These are phyloP conservation scores for Gelatoporia subvermispora DNA, from an alignment of 768 basidiomycete genomes.

Conservation along the genomic window DNA sequence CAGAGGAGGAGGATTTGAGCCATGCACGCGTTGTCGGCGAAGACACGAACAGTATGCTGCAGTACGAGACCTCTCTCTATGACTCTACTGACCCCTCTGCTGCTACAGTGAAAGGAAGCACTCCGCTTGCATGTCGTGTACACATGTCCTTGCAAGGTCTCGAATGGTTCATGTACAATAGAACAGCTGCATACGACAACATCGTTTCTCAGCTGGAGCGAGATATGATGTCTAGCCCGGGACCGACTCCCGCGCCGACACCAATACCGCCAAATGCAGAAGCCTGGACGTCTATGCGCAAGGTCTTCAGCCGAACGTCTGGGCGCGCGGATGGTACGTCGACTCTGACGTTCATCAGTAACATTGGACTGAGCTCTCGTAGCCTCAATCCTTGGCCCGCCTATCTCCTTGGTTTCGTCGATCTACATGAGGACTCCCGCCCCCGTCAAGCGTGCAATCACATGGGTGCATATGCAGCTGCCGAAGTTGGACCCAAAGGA, in stretches of 20 bases:
- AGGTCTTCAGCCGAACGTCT: slow-evolving; percentile 25
- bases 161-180: slow-evolving; percentile 92
- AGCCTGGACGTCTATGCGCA: slow-evolving; percentile 21
- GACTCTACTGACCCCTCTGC: slow-evolving; percentile 9
- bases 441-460: slow-evolving; percentile 36
- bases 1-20: slow-evolving; percentile 66
- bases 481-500: slow-evolving; percentile 77
- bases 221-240: slow-evolving; percentile 18
- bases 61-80: background rate
- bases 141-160: slow-evolving; percentile 78
- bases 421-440: slow-evolving; percentile 19
- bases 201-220: slow-evolving; percentile 74
- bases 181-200: slow-evolving; percentile 82
- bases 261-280: slow-evolving; percentile 6
- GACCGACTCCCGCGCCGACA: slow-evolving; percentile 11
- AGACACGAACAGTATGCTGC: slow-evolving; percentile 39
- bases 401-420: slow-evolving; percentile 22
- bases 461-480: slow-evolving; percentile 55
- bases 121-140: slow-evolving; percentile 68
- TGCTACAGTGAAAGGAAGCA: slow-evolving; percentile 12
- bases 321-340: slow-evolving; percentile 21
- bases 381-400: slow-evolving; percentile 19
- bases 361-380: background rate
- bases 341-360: background rate
- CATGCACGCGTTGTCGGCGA: slow-evolving; percentile 42